These are phyloP conservation scores for Alternaria ventricosa DNA, from an alignment of 2,329 filamentous ascomycete genomes.

Conservation along the genomic window DNA sequence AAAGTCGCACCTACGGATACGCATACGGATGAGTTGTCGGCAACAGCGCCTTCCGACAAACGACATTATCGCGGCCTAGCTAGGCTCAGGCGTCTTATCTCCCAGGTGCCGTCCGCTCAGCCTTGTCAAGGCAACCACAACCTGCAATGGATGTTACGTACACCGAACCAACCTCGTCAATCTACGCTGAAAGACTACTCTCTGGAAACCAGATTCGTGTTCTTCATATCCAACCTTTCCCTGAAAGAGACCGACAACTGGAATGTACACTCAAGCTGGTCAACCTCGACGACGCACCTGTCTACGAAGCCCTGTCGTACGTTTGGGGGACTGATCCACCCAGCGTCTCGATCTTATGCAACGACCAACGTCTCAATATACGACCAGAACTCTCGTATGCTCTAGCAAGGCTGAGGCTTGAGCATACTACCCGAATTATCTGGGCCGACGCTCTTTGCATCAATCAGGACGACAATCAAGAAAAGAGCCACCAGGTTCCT, in stretches of 20 bases:
- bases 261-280: not conserved
- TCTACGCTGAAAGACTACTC: not conserved
- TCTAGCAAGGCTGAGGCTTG: rapidly evolving
- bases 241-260: rapidly evolving
- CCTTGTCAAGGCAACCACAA: not conserved
- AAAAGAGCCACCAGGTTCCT: not conserved
- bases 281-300: not conserved
- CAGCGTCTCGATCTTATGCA: not conserved
- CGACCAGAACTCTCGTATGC: not conserved
- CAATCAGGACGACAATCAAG: not conserved
- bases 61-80: too few relatives aligned
- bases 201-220: not conserved
- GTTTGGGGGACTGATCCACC: not conserved
- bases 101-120: not conserved
- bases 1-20: too few relatives aligned
- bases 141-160: not conserved
- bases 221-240: not conserved
- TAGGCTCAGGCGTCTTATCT: not conserved
- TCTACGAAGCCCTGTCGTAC: not conserved
- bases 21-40: too few relatives aligned
- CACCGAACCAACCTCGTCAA: not conserved
- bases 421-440: rapidly evolving
- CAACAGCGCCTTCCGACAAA: too few relatives aligned
- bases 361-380: not conserved
- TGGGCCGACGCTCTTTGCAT: not conserved